A percentile compares a stretch with the other conserved stretches of the same genome.
phyloP scores from a whole-genome alignment of 495 filamentous ascomycete species.

The Hypoxylon perforatum region DNA sequence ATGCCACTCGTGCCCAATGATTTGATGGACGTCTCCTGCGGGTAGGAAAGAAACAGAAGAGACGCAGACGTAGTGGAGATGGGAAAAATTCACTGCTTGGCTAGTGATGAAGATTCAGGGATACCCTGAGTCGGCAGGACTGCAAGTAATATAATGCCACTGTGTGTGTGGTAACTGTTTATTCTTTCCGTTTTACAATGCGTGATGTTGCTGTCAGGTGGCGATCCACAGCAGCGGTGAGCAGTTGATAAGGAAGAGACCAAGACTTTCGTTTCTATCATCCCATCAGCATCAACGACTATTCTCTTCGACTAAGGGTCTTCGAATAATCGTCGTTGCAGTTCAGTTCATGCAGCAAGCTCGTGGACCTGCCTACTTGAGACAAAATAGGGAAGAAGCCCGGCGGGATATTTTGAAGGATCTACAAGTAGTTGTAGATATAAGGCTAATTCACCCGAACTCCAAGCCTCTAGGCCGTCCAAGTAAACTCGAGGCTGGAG shows the following conservation, averaged over 20 bases:
- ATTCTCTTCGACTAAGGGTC: slow-evolving; percentile 6
- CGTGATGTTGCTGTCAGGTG: slow-evolving; percentile 35
- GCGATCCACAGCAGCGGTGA: slow-evolving; percentile 36
- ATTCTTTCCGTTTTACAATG: slow-evolving; percentile 18
- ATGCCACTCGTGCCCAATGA: slow-evolving; percentile 48
- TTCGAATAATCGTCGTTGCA: not conserved
- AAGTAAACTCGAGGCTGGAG: slow-evolving; percentile 6
- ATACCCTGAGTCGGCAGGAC: slow-evolving; percentile 36
- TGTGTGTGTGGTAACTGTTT: slow-evolving; percentile 27
- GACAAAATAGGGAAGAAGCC: slow-evolving; percentile 12
- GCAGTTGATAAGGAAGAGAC: not conserved
- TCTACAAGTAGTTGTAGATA: slow-evolving; percentile 27
- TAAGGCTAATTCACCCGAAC: slow-evolving; percentile 17
- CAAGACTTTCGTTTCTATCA: slow-evolving; percentile 5
- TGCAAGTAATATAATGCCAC: slow-evolving; percentile 43
- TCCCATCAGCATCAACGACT: slow-evolving; percentile 4
- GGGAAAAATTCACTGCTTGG: slow-evolving; percentile 44
- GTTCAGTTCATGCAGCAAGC: not conserved
- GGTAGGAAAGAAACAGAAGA: slow-evolving; percentile 36
- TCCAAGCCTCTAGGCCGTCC: slow-evolving; percentile 20
- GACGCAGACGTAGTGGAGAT: slow-evolving; percentile 45
- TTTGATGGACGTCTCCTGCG: slow-evolving; percentile 37
- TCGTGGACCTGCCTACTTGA: slow-evolving; percentile 29
- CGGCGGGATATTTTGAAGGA: slow-evolving; percentile 20
- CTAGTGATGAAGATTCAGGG: slow-evolving; percentile 37